These are phyloP conservation scores for Rubroboletus satanas DNA, from an alignment of 768 basidiomycete genomes.

Conservation along the genomic window DNA sequence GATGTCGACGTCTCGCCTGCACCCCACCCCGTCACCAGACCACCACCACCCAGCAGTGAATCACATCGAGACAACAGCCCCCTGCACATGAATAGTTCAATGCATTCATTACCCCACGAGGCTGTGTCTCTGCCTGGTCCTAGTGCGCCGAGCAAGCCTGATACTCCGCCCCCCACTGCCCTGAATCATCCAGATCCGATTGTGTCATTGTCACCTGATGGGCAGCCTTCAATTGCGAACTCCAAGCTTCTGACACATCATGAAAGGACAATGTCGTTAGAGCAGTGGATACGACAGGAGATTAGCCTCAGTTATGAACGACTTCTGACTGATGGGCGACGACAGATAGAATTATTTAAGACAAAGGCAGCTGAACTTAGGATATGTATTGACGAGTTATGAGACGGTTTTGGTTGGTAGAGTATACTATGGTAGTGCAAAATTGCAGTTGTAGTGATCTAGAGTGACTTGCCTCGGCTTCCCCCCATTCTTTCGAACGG, in stretches of 20 bases:
- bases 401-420: neutral
- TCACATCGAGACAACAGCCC: neutral
- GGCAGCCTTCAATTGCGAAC: constrained; percentile 7
- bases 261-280: constrained; percentile 75
- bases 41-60: neutral
- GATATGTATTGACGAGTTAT: constrained; percentile 34
- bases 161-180: neutral
- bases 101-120: neutral
- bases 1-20: neutral
- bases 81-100: neutral
- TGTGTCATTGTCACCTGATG: constrained; percentile 13
- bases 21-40: neutral
- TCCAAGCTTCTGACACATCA: constrained; percentile 33
- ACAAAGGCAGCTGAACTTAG: constrained; percentile 40
- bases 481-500: too few species aligned
- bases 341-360: constrained; percentile 47
- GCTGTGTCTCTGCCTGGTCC: neutral
- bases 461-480: too few species aligned
- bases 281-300: constrained; percentile 79
- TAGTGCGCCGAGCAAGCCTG: neutral
- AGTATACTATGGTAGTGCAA: neutral
- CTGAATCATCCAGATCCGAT: constrained; percentile 5
- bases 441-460: too few species aligned
- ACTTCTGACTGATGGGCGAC: constrained; percentile 49
- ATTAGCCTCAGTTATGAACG: constrained; percentile 64